Conservation (phyloP, 2,329 filamentous ascomycete genomes). For the Dactylella cylindrospora region DNA sequence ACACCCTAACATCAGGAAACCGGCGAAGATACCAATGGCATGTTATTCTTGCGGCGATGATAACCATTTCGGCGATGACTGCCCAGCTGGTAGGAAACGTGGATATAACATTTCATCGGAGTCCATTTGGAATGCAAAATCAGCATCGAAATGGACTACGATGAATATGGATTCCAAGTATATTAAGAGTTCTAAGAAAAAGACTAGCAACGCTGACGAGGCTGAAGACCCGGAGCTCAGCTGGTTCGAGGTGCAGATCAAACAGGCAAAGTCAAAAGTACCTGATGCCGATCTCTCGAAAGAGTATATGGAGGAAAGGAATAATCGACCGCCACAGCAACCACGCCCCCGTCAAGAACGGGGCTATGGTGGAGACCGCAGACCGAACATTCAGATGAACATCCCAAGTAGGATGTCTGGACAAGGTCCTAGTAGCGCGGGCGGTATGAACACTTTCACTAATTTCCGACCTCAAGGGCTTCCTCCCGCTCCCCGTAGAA, state of each 20-base stretch:
- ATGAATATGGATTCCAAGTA: conserved; percentile 42
- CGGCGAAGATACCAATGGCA: conserved; percentile 28
- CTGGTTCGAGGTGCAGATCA: conserved; percentile 31
- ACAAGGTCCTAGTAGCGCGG: conserved; percentile 1
- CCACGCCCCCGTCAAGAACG: too few relatives aligned
- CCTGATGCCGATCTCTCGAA: conserved; percentile 31
- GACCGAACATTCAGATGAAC: conserved; percentile 32
- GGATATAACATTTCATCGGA: conserved; percentile 13
- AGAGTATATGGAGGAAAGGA: conserved; percentile 5
- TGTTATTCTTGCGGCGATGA: conserved; percentile 38
- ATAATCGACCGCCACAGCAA: too few relatives aligned
- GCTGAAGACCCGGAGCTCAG: conserved; percentile 15
- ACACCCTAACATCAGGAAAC: conserved; percentile 4
- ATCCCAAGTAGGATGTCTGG: conserved; percentile 21
- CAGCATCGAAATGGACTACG: conserved; percentile 27
- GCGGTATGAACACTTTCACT: conserved; percentile 12
- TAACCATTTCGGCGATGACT: conserved; percentile 40
- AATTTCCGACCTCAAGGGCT: conserved; percentile 10
- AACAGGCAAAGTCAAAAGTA: conserved; percentile 15
- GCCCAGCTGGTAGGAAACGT: conserved; percentile 18
- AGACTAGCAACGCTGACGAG: background rate
- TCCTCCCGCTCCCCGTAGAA: conserved; percentile 6
- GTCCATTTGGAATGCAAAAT: conserved; percentile 38
- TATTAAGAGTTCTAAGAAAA: conserved; percentile 11
- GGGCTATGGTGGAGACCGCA: conserved; percentile 1